Percentiles rank a stretch among this genome's conserved stretches.
phyloP scores from a whole-genome alignment of 176 grass and related monocot species.

The Poa pratensis region DNA sequence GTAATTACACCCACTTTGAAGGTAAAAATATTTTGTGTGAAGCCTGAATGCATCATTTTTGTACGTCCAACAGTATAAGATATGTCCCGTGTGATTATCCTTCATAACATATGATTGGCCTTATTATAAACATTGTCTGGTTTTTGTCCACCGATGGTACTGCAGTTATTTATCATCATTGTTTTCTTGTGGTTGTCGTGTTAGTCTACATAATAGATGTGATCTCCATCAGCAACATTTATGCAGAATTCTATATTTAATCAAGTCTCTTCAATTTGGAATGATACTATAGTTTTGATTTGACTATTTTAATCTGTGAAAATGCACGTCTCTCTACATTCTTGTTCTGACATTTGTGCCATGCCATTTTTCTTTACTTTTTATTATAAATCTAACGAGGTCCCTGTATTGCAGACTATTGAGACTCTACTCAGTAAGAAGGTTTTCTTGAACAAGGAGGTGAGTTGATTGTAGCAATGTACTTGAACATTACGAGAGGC shows the following conservation, averaged over 20 bases:
- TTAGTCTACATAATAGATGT: slow-evolving; percentile 13
- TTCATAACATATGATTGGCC: not conserved
- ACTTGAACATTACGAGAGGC: slow-evolving; percentile 15
- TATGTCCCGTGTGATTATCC: not conserved
- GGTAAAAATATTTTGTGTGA: slow-evolving; percentile 47
- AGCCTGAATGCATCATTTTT: slow-evolving; percentile 34
- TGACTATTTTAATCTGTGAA: slow-evolving; percentile 35
- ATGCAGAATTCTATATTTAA: slow-evolving; percentile 19
- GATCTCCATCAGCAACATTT: not conserved
- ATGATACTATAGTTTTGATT: slow-evolving; percentile 15
- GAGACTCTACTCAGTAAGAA: slow-evolving; percentile 88
- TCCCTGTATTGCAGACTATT: slow-evolving; percentile 84
- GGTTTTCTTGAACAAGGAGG: slow-evolving; percentile 80
- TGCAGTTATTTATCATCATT: not conserved
- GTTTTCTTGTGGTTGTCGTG: slow-evolving; percentile 8
- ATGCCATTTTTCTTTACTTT: slow-evolving; percentile 11
- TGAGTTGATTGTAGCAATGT: slow-evolving; percentile 54
- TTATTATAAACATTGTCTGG: not conserved
- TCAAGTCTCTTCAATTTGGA: not conserved
- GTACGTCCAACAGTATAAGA: slow-evolving; percentile 9
- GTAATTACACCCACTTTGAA: slow-evolving; percentile 85
- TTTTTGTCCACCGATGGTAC: not conserved
- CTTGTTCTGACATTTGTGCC: slow-evolving; percentile 23
- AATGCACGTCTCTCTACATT: not conserved
- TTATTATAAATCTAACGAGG: slow-evolving; percentile 34